Percentiles rank a stretch among this genome's conserved stretches.
phyloP scores from a whole-genome alignment of 2,329 filamentous ascomycete genomes.

The Penicillium corylophilum region DNA sequence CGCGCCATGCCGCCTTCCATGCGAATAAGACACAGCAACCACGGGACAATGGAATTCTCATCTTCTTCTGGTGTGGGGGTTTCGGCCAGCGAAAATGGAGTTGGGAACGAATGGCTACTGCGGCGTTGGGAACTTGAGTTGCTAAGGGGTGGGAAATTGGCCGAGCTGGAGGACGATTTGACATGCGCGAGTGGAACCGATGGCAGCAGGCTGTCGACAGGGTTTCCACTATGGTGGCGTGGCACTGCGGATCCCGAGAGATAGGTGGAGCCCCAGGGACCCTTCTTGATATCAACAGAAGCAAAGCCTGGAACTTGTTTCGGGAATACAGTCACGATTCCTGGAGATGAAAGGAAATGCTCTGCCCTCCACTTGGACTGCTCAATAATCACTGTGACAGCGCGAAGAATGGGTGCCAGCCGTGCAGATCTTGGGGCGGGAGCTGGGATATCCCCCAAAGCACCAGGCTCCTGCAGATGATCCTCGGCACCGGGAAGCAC shows the following conservation, averaged over 20 bases:
- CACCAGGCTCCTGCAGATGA: slow-evolving; percentile 54
- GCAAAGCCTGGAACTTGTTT: slow-evolving; percentile 53
- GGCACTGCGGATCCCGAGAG: slow-evolving; percentile 52
- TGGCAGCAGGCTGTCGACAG: slow-evolving; percentile 67
- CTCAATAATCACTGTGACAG: slow-evolving; percentile 72
- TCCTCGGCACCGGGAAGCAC: slow-evolving; percentile 66
- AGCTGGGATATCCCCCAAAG: slow-evolving; percentile 59
- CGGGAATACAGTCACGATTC: slow-evolving; percentile 68
- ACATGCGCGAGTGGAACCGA: slow-evolving; percentile 38
- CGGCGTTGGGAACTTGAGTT: slow-evolving; percentile 38
- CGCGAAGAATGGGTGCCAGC: slow-evolving; percentile 71
- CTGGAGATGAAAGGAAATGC: slow-evolving; percentile 66
- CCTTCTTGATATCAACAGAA: slow-evolving; percentile 49
- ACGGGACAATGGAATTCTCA: slow-evolving; percentile 71
- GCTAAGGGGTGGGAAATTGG: slow-evolving; percentile 57
- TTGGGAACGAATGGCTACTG: slow-evolving; percentile 37
- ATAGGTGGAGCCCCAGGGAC: slow-evolving; percentile 55
- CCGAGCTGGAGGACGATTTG: slow-evolving; percentile 29
- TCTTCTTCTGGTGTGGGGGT: slow-evolving; percentile 55
- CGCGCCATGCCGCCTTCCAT: slow-evolving; percentile 58
- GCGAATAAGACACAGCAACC: slow-evolving; percentile 66
- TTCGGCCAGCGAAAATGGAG: slow-evolving; percentile 35
- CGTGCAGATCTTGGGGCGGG: slow-evolving; percentile 60
- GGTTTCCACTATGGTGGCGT: slow-evolving; percentile 50
- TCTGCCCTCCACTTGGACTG: slow-evolving; percentile 77